Percentiles rank a stretch among this genome's conserved stretches.
These are phyloP conservation scores for Cladosporium phlei DNA, from an alignment of 2,329 filamentous ascomycete genomes.

Conservation along the genomic window DNA sequence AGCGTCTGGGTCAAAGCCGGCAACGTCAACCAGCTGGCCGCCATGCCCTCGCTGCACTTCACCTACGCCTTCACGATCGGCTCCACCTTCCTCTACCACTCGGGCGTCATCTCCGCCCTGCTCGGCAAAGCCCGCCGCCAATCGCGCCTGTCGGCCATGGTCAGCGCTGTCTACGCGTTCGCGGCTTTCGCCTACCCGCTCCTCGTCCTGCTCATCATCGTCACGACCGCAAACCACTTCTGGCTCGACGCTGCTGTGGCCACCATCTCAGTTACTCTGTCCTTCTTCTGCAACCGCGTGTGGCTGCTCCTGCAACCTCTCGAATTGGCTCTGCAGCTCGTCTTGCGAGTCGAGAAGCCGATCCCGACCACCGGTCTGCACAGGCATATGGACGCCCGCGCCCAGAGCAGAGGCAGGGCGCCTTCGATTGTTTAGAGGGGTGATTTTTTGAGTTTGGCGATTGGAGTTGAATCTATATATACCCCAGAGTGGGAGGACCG, in stretches of 20 bases:
- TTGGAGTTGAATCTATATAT: no score
- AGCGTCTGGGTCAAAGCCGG: conserved; percentile 44
- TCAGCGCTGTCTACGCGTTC: conserved; percentile 39
- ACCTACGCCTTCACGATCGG: conserved; percentile 52
- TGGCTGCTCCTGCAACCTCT: conserved; percentile 49
- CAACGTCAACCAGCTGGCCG: conserved; percentile 44
- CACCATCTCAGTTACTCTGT: conserved; percentile 44
- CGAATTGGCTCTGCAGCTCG: conserved; percentile 48
- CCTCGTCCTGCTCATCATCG: conserved; percentile 48
- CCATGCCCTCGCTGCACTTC: conserved; percentile 51
- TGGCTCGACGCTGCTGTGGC: conserved; percentile 52
- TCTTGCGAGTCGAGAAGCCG: conserved; percentile 49
- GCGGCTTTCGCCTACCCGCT: conserved; percentile 40
- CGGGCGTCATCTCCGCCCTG: conserved; percentile 39
- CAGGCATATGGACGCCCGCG: conserved; percentile 7
- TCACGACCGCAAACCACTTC: conserved; percentile 61
- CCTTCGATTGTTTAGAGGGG: not conserved
- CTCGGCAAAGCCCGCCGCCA: conserved; percentile 33
- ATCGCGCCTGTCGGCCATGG: conserved; percentile 17
- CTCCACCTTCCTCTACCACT: conserved; percentile 50
- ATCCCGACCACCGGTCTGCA: conserved; percentile 51
- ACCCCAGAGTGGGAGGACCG: no score
- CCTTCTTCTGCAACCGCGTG: conserved; percentile 47
- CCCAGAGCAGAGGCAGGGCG: conserved; percentile 1
- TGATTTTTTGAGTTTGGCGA: not conserved